Percentiles rank a stretch among this genome's conserved stretches.
Conservation (phyloP, 1,139 yeast genomes). For the Pichia sp. region DNA sequence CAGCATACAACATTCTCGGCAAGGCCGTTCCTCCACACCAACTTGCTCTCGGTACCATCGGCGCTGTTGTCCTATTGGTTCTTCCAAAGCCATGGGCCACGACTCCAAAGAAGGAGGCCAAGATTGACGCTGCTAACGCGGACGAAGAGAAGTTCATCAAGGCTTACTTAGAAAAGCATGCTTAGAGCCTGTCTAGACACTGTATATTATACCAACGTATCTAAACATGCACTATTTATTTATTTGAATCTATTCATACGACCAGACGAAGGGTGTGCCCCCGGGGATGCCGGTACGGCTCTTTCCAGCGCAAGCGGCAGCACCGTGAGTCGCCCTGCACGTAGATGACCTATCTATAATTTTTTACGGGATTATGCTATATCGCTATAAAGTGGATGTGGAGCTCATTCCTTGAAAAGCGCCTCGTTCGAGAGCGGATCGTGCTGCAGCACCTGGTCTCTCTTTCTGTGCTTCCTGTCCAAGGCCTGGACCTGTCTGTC, state of each 20-base stretch:
- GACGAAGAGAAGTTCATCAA: conserved; percentile 83
- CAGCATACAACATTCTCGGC: conserved; percentile 75
- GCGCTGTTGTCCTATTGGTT: conserved; percentile 53
- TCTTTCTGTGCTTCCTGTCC: conserved; percentile 67
- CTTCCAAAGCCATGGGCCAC: conserved; percentile 72
- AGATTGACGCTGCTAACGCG: conserved; percentile 71
- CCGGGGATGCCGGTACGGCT: too few species aligned
- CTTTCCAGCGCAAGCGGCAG: too few species aligned
- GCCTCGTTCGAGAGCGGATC: conserved; percentile 85
- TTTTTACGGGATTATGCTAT: too few species aligned
- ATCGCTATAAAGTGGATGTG: not conserved
- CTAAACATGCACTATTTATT: conserved; percentile 1
- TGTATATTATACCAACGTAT: not conserved
- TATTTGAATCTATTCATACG: not conserved
- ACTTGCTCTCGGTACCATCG: conserved; percentile 66
- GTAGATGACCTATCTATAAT: too few species aligned
- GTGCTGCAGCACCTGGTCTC: conserved; percentile 68
- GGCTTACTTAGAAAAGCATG: conserved; percentile 32
- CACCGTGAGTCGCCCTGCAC: too few species aligned
- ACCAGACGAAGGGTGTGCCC: too few species aligned
- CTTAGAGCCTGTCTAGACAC: not conserved
- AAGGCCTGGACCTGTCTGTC: conserved; percentile 76
- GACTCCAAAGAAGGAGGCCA: conserved; percentile 44
- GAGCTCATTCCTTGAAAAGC: conserved; percentile 49
- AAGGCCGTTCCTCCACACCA: conserved; percentile 70